Evolutionary conservation across 192 early-diverging fungal genomes (phyloP).

Genomic region (Gigaspora rosea): DNA sequence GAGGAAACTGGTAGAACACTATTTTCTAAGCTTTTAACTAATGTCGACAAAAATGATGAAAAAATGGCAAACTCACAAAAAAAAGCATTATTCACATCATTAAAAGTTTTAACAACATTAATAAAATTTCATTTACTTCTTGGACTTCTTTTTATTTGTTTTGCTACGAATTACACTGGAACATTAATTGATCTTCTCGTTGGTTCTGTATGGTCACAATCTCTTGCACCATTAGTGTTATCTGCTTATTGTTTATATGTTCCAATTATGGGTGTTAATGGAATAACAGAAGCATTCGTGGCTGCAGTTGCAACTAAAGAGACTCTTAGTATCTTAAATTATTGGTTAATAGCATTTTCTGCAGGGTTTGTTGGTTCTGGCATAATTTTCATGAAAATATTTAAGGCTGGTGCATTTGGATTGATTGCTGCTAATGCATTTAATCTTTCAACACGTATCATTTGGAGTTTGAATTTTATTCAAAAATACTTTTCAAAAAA

Average conservation of each 20-base stretch:
- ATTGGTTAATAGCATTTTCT: conserved; percentile 79
- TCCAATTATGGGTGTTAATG: conserved; percentile 93
- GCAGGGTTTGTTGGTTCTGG: conserved; percentile 64
- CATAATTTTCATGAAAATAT: conserved; percentile 57
- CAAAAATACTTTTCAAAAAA: conserved; percentile 54
- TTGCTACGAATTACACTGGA: conserved; percentile 83
- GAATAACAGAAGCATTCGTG: conserved; percentile 91
- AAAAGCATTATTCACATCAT: conserved; percentile 28
- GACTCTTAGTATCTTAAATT: conserved; percentile 62
- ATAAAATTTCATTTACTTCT: conserved; percentile 72
- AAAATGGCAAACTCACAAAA: conserved; percentile 19
- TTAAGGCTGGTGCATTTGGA: conserved; percentile 71
- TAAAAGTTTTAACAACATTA: conserved; percentile 43
- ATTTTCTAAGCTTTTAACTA: conserved; percentile 71
- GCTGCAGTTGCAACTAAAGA: conserved; percentile 77
- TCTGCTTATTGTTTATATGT: conserved; percentile 87
- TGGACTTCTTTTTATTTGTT: conserved; percentile 72
- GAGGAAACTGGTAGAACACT: conserved; percentile 88
- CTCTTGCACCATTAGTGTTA: conserved; percentile 58
- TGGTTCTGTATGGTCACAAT: conserved; percentile 55
- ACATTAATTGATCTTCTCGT: conserved; percentile 68
- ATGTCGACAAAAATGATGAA: conserved; percentile 23
- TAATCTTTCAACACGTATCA: conserved; percentile 79
- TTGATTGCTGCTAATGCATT: conserved; percentile 85
- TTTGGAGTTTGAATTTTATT: conserved; percentile 70